Evolutionary conservation across 495 filamentous ascomycete genomes (phyloP), one percentile per base, ranked within the genome.

Genomic region (Penicillium egyptiacum): DNA sequence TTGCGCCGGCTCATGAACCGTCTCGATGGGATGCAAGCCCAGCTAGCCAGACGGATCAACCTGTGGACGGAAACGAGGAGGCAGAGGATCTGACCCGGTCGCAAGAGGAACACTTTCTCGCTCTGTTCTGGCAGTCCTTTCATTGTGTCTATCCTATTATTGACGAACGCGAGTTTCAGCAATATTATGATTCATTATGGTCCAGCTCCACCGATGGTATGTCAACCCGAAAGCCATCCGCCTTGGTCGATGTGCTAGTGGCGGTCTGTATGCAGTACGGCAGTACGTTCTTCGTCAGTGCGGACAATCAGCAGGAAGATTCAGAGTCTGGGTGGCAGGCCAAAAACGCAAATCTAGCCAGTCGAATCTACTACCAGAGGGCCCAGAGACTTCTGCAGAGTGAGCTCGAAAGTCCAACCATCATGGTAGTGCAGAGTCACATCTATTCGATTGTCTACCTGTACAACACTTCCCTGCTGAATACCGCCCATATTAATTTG

Each of bases 191-290:
- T 6, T 77, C 79, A 14, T 67, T 83, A 3, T 80, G 76, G 75
- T 64, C 58, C 14, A 60, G 50, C 22, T 37, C 33, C 14, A 16
- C 33, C 1, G 33, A 37, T 37, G 63, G 66, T 12, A 67, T 59
- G 3, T 60, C 60, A 12, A 55, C 54, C 7, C 73, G 82, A 3
- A 75, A 70, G 57, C 70, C 79, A 10, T 83, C 78, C 7, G 74
- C 81, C 5, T 71, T 84, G 1, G 79, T 80, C 11, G 81, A 85
- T 55, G 80, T 83, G 17, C 62, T 83, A 33, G 63, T 85, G 20
- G 81, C 81, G 9, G 45, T 83, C 16, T 81, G 75, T 51, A 81
- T 84, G 72, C 80, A 83, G 62, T 77, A 79, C 50, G 75, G 73
- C 17, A 70, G 73, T 28, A 55, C 61, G 1, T 63, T 72, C 7